A percentile compares a stretch with the other conserved stretches of the same genome.
These are phyloP conservation scores for Trametes sp. DNA, from an alignment of 1,284 basidiomycete genomes.

Conservation along the genomic window DNA sequence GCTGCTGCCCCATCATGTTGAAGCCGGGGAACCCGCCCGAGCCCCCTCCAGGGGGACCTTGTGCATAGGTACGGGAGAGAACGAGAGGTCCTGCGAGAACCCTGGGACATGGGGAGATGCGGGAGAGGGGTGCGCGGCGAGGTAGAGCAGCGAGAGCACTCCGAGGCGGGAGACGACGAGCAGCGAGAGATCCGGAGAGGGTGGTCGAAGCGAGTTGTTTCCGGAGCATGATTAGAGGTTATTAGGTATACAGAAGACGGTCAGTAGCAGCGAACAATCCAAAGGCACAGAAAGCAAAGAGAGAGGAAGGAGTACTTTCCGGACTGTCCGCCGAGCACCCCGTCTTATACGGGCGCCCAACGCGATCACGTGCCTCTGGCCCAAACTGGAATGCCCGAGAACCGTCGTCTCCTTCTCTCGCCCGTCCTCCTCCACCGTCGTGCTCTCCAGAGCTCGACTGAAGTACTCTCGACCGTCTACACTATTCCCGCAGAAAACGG, in stretches of 20 bases:
- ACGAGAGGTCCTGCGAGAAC: slow-evolving; percentile 6
- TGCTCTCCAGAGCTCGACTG: no score
- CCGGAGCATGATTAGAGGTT: slow-evolving; percentile 17
- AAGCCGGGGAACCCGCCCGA: slow-evolving; percentile 58
- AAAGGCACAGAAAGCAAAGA: background rate
- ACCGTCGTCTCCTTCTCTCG: slow-evolving; percentile 1
- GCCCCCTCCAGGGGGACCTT: slow-evolving; percentile 44
- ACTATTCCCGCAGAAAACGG: no score
- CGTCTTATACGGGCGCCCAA: background rate
- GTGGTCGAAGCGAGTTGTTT: slow-evolving; percentile 17
- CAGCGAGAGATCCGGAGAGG: background rate
- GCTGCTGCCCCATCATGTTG: slow-evolving; percentile 62
- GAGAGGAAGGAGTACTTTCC: background rate
- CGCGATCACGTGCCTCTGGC: slow-evolving; percentile 20
- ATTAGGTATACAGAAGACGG: background rate
- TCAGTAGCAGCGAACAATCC: background rate
- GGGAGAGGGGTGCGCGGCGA: slow-evolving; percentile 29
- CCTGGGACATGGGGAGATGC: slow-evolving; percentile 24
- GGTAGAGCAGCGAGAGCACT: slow-evolving; percentile 24
- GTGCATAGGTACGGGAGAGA: slow-evolving; percentile 39
- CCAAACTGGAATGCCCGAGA: slow-evolving; percentile 13
- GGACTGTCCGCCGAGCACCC: background rate
- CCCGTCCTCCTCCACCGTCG: no score
- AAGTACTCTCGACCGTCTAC: no score
- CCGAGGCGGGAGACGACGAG: slow-evolving; percentile 13